Conservation (phyloP, 805 yeast species). For the Ogataea nitratoaversa region DNA sequence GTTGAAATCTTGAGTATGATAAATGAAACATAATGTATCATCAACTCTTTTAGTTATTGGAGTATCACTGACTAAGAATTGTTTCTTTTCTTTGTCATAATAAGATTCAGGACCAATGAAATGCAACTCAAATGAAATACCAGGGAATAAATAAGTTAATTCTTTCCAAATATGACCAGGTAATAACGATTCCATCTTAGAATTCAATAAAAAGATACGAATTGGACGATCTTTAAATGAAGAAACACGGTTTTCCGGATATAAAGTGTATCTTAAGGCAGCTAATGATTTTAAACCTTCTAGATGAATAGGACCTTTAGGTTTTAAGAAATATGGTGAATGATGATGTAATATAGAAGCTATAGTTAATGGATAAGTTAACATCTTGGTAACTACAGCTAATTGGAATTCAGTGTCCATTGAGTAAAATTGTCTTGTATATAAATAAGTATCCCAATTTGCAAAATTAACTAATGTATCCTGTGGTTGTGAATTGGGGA, state of each 20-base stretch:
- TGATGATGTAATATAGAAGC: constrained; percentile 77
- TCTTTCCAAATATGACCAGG: constrained; percentile 97
- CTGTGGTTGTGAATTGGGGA: constrained; percentile 73
- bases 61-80: constrained; percentile 52
- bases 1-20: constrained; percentile 90
- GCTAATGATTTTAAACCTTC: constrained; percentile 94
- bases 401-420: constrained; percentile 96
- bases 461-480: constrained; percentile 74
- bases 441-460: constrained; percentile 90
- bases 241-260: constrained; percentile 61
- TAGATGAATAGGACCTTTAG: constrained; percentile 81
- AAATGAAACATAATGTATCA: constrained; percentile 65
- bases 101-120: constrained; percentile 92
- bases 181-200: constrained; percentile 88
- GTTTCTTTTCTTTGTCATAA: constrained; percentile 66
- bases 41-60: constrained; percentile 75
- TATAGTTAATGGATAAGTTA: constrained; percentile 88
- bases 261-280: constrained; percentile 85
- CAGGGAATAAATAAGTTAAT: constrained; percentile 79
- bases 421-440: constrained; percentile 87
- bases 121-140: constrained; percentile 76
- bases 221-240: constrained; percentile 79
- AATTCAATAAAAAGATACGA: constrained; percentile 84
- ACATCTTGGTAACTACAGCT: constrained; percentile 92
- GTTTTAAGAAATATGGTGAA: constrained; percentile 78